phyloP scores from a whole-genome alignment of 495 filamentous ascomycete species.

The Amphirosellinia nigrospora region DNA sequence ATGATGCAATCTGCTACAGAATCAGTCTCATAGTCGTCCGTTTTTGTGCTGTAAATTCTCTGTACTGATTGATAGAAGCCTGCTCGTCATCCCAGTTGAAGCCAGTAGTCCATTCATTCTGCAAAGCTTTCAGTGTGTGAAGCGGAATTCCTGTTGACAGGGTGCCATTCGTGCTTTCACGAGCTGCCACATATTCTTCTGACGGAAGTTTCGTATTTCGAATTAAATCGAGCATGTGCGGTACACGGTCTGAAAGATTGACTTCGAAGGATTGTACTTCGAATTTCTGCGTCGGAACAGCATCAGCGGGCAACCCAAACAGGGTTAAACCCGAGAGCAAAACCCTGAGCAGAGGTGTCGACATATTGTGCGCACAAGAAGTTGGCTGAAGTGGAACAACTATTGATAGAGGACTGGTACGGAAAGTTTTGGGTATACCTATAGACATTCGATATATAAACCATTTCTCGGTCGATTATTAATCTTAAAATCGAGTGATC shows the following conservation, averaged over 20 bases:
- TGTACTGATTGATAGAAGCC: constrained; percentile 5
- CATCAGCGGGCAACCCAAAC: constrained; percentile 3
- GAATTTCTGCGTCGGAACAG: background rate
- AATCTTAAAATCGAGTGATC: background rate
- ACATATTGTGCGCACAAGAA: background rate
- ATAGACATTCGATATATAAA: background rate
- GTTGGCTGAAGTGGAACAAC: background rate
- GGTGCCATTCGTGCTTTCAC: background rate
- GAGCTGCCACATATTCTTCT: background rate
- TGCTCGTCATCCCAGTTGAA: constrained; percentile 10
- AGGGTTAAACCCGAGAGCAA: constrained; percentile 2
- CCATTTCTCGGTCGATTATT: background rate
- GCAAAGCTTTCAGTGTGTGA: background rate
- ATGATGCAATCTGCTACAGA: background rate
- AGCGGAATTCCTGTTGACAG: background rate
- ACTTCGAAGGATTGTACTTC: background rate
- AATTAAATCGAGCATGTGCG: constrained; percentile 9
- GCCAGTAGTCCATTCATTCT: background rate
- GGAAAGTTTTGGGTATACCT: background rate
- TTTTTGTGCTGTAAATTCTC: too few relatives aligned
- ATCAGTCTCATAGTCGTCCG: background rate
- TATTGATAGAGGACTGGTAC: background rate
- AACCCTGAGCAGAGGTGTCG: background rate
- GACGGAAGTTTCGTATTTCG: background rate
- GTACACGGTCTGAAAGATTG: constrained; percentile 8